Base-by-base conservation (phyloP, 768 basidiomycete species). In the Imleria badia region DNA sequence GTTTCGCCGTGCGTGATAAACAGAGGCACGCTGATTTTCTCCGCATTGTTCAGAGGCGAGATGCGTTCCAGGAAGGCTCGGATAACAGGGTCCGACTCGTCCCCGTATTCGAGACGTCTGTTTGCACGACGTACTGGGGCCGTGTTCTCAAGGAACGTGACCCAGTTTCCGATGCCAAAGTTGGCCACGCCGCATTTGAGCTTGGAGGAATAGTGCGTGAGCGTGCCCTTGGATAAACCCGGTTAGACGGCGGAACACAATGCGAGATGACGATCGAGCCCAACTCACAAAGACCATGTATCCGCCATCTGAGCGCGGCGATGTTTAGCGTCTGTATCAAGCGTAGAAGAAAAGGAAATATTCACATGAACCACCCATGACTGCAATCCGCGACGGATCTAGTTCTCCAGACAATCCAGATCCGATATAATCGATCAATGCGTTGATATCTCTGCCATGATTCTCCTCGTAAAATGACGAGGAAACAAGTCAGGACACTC, bases 1-100 rank as follows among this genome's bases (percentile, higher is more conserved):
- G 64, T 72, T 42, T 78, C 76, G 11, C 76, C 76, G 33, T 77
- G 76, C 19, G 76, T 73, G 49, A 78, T 75, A 33, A 70, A 66
- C 48, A 77, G 51, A 2, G 76, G 76, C 5, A 66, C 69, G 1
- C 43, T 34, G 48, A 77, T 75, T 45, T 74, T 70, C 17, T 71
- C 66, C 1, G 73, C 68, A 26, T 70, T 69, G 48, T 70, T 77
- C 20, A 76, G 53, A 8, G 76, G 76, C 1, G 76, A 75, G 33
- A 77, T 73, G 34, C 66, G 65, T 50, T 72, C 68, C 22, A 77
- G 60, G 41, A 77, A 76, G 30, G 60, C 71, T 41, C 72, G 68
- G 36, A 77, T 69, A 41, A 49, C 65, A 5, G 75, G 70, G 35
- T 72, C 60, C 9, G 72, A 63, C 48, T 77, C 76, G 52, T 78